Evolutionary conservation across 1,139 yeast species (phyloP).

Genomic region (Yamadazyma mexicana): DNA sequence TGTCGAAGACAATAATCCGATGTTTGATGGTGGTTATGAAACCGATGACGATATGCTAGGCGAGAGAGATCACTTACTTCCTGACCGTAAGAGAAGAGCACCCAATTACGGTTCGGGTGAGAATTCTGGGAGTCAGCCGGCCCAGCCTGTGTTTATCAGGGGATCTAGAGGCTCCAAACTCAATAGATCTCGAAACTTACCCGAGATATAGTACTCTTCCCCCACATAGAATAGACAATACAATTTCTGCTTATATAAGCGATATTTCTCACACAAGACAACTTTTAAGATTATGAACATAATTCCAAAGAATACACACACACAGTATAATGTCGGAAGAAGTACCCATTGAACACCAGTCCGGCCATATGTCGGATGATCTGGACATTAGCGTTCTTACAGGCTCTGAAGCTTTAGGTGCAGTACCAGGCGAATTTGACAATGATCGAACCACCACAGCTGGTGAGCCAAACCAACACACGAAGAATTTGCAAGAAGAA

Average conservation of each 20-base stretch:
- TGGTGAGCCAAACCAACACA: too few species aligned
- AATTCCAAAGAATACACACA: too few species aligned
- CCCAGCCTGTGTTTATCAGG: constrained; percentile 14
- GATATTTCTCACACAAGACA: too few species aligned
- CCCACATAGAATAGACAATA: too few species aligned
- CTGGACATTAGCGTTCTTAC: background rate
- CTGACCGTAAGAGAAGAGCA: constrained; percentile 13
- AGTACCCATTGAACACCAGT: constrained; percentile 14
- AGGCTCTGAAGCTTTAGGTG: background rate
- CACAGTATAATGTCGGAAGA: constrained; percentile 23
- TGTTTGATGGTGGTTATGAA: constrained; percentile 44
- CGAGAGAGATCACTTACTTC: constrained; percentile 35
- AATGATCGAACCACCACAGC: too few species aligned
- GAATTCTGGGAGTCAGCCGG: background rate
- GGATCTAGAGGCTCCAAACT: constrained; percentile 15
- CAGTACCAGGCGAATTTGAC: background rate
- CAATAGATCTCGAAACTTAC: constrained; percentile 37
- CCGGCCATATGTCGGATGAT: background rate
- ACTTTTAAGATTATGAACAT: too few species aligned
- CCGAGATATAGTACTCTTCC: constrained; percentile 23
- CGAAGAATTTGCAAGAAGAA: background rate
- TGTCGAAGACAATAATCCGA: constrained; percentile 20
- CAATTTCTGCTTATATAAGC: background rate
- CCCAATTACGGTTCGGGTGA: background rate
- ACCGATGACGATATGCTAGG: constrained; percentile 42